Evolutionary conservation across 768 basidiomycete species (phyloP).

Genomic region (Pleurotus tuoliensis): DNA sequence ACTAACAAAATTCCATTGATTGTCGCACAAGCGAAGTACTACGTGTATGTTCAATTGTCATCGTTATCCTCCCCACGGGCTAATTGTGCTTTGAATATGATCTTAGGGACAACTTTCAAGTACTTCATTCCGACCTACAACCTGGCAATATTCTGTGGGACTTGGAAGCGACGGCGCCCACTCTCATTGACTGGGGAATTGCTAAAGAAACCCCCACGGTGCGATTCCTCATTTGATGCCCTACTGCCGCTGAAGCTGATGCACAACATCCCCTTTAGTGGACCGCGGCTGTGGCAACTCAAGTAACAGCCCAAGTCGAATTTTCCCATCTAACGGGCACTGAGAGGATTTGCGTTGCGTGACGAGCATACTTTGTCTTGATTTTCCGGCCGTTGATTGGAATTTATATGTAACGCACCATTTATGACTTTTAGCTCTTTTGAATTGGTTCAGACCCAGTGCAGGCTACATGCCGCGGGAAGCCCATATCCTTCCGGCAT

Average conservation of each 20-base stretch:
- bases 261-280: background rate
- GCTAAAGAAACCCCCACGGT: background rate
- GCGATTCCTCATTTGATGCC: background rate
- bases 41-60: background rate
- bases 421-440: too few relatives aligned
- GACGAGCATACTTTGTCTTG: too few relatives aligned
- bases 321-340: too few relatives aligned
- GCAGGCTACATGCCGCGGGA: too few relatives aligned
- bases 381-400: too few relatives aligned
- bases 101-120: background rate
- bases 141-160: background rate
- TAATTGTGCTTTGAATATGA: background rate
- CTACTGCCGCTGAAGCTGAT: background rate
- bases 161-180: background rate
- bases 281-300: too few relatives aligned
- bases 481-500: too few relatives aligned
- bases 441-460: too few relatives aligned
- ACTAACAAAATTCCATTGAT: background rate
- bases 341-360: too few relatives aligned
- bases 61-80: background rate
- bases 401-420: too few relatives aligned
- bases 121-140: background rate
- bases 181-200: background rate
- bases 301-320: too few relatives aligned
- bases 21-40: background rate